phyloP scores from a whole-genome alignment of 768 basidiomycete species.

The Boletus pseudopeckii region DNA sequence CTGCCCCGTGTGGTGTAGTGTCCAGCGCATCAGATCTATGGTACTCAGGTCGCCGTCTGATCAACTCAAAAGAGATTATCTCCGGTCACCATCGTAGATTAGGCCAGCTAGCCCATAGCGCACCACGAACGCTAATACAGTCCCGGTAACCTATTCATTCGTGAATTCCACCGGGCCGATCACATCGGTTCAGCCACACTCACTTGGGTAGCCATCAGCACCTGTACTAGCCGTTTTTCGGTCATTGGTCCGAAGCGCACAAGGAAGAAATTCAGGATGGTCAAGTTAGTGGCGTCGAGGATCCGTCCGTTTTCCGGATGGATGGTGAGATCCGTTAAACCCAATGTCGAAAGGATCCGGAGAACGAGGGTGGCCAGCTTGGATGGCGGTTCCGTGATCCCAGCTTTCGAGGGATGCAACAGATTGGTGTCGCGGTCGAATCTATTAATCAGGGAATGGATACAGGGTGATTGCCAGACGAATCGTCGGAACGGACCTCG shows the following conservation, averaged over 20 bases:
- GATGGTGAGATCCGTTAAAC: slow-evolving; percentile 61
- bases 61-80: slow-evolving; percentile 37
- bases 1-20: background rate
- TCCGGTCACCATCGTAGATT: slow-evolving; percentile 88
- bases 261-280: slow-evolving; percentile 84
- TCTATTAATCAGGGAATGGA: slow-evolving; percentile 36
- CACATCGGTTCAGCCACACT: slow-evolving; percentile 6
- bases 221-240: slow-evolving; percentile 74
- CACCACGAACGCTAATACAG: slow-evolving; percentile 76
- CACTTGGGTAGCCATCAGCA: slow-evolving; percentile 75
- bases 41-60: background rate
- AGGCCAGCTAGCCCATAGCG: slow-evolving; percentile 88
- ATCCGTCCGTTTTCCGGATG: slow-evolving; percentile 57
- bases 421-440: slow-evolving; percentile 72
- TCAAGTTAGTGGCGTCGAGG: slow-evolving; percentile 79
- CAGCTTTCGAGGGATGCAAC: slow-evolving; percentile 71
- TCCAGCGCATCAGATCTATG: background rate
- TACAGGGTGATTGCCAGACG: background rate
- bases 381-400: slow-evolving; percentile 59
- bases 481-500: slow-evolving; percentile 52
- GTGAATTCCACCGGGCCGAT: slow-evolving; percentile 3
- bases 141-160: slow-evolving; percentile 59
- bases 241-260: slow-evolving; percentile 79
- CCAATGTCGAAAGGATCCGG: slow-evolving; percentile 54
- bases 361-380: slow-evolving; percentile 53